A percentile compares a stretch with the other conserved stretches of the same genome.
These are phyloP conservation scores for Fraxinus latifolia DNA, from an alignment of 305 asterid species.

Conservation along the genomic window DNA sequence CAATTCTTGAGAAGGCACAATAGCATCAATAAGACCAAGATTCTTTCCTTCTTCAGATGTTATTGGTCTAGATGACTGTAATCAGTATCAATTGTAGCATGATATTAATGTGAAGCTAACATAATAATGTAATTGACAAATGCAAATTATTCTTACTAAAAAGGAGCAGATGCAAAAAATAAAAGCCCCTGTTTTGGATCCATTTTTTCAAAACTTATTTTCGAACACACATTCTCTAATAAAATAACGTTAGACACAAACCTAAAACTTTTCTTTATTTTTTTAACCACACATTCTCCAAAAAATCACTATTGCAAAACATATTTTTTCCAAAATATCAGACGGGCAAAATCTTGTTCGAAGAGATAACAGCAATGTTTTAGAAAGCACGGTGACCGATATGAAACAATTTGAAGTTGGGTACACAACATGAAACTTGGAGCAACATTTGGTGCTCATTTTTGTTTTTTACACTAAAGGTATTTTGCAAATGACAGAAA, in stretches of 20 bases:
- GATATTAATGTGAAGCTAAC: slow-evolving; percentile 9
- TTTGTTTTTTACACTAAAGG: not conserved
- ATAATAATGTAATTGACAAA: slow-evolving; percentile 5
- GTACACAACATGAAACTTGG: not conserved
- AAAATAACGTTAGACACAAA: not conserved
- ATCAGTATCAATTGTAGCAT: slow-evolving; percentile 9
- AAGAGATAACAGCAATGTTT: not conserved
- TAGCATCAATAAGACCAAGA: slow-evolving; percentile 83
- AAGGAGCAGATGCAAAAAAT: not conserved
- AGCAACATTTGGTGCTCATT: not conserved
- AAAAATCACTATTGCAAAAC: not conserved
- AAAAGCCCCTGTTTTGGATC: not conserved
- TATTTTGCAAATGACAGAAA: not conserved
- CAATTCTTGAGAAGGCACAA: slow-evolving; percentile 66
- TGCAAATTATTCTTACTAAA: slow-evolving; percentile 17
- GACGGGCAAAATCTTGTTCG: not conserved
- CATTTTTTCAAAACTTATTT: too few relatives aligned
- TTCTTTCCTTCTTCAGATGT: slow-evolving; percentile 80
- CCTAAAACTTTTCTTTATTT: not conserved
- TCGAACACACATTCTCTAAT: not conserved
- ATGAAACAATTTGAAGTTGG: not conserved
- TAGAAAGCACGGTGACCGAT: not conserved
- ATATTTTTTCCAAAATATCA: not conserved
- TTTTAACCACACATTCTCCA: not conserved
- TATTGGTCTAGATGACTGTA: slow-evolving; percentile 74